Conservation (phyloP, 805 yeast genomes). For the Grigorovia jiainica region DNA sequence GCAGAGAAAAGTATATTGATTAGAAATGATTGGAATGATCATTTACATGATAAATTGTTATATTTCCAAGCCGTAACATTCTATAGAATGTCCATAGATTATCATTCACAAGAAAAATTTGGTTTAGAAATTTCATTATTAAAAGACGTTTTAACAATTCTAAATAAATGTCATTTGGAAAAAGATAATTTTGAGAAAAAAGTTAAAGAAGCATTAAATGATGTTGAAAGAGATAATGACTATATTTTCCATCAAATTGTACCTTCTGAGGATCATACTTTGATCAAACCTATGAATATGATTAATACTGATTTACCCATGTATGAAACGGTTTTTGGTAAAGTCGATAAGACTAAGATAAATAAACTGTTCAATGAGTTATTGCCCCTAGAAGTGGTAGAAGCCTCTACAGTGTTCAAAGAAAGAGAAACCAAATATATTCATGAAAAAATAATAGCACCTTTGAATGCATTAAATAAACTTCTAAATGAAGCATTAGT, state of each 20-base stretch:
- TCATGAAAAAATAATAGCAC: constrained; percentile 35
- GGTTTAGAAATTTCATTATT: constrained; percentile 52
- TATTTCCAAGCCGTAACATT: constrained; percentile 70
- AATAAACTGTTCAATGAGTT: constrained; percentile 45
- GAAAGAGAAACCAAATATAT: constrained; percentile 55
- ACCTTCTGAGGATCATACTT: constrained; percentile 40
- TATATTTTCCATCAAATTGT: constrained; percentile 62
- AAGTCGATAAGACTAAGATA: constrained; percentile 11
- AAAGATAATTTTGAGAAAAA: constrained; percentile 33
- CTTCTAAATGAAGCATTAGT: constrained; percentile 29
- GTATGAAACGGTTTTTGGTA: constrained; percentile 3
- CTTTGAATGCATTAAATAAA: constrained; percentile 39
- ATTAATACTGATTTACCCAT: constrained; percentile 32
- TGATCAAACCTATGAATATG: constrained; percentile 42
- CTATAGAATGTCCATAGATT: constrained; percentile 47
- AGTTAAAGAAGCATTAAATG: constrained; percentile 36
- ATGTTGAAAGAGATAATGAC: constrained; percentile 73
- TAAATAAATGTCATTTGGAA: constrained; percentile 20
- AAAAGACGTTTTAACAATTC: not conserved
- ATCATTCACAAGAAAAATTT: constrained; percentile 31
- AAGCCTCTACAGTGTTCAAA: constrained; percentile 55
- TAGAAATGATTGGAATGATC: constrained; percentile 57
- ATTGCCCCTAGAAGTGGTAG: constrained; percentile 58
- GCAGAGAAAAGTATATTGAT: constrained; percentile 41
- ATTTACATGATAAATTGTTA: constrained; percentile 44